Conservation (phyloP, 768 basidiomycete species). For the Leucocoprinus leucothites region DNA sequence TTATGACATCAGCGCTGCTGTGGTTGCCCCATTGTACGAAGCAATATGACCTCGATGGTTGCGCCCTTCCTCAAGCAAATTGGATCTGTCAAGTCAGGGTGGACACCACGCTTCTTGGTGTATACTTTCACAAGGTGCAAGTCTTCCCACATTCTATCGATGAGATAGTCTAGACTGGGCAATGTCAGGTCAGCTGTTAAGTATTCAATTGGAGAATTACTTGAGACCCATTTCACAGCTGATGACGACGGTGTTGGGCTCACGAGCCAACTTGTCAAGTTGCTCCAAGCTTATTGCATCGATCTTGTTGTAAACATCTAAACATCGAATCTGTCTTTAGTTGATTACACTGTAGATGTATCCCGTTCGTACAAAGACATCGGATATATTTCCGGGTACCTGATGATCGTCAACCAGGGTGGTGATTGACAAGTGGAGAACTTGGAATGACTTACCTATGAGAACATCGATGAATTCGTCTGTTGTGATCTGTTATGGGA, state of each 20-base stretch:
- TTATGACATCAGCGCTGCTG: neutral
- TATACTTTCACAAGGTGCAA: constrained; percentile 88
- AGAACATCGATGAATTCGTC: constrained; percentile 99
- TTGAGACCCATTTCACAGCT: constrained; percentile 95
- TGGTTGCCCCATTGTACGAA: neutral
- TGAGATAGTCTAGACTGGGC: constrained; percentile 63
- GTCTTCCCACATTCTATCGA: constrained; percentile 77
- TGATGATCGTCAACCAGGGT: constrained; percentile 21
- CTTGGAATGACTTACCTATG: constrained; percentile 53
- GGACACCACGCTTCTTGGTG: constrained; percentile 95
- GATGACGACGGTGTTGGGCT: constrained; percentile 88
- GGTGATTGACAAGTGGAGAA: neutral
- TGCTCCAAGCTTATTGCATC: constrained; percentile 84
- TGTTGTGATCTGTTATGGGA: constrained; percentile 69
- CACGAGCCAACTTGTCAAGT: constrained; percentile 77
- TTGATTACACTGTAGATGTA: neutral
- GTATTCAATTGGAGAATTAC: constrained; percentile 35
- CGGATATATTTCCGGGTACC: constrained; percentile 94
- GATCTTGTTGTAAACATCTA: constrained; percentile 96
- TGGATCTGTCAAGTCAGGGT: constrained; percentile 89
- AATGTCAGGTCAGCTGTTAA: constrained; percentile 12
- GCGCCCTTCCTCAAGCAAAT: constrained; percentile 89
- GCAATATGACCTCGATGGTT: constrained; percentile 71
- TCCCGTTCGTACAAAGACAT: constrained; percentile 67
- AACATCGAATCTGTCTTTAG: neutral